phyloP scores from a whole-genome alignment of 805 yeast species.

The Saccharomycopsis fibuligera region DNA sequence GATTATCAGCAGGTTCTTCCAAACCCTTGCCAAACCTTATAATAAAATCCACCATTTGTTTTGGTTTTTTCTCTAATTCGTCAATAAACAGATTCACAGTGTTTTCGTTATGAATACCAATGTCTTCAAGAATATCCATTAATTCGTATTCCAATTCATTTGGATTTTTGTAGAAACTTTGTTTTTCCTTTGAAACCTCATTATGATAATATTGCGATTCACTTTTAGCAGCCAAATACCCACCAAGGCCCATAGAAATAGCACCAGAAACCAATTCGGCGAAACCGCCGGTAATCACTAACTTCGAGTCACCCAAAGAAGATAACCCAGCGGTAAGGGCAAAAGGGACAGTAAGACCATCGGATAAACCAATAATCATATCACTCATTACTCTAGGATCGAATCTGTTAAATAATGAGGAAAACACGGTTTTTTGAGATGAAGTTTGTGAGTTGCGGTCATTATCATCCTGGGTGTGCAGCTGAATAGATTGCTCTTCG shows the following conservation, averaged over 20 bases:
- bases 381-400: slow-evolving; percentile 95
- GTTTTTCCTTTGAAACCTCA: slow-evolving; percentile 67
- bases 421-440: neutral
- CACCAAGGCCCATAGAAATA: slow-evolving; percentile 96
- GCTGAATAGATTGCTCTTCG: slow-evolving; percentile 6
- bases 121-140: slow-evolving; percentile 72
- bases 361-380: slow-evolving; percentile 86
- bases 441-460: neutral
- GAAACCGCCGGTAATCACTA: slow-evolving; percentile 96
- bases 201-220: slow-evolving; percentile 71
- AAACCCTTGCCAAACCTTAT: slow-evolving; percentile 87
- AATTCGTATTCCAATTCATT: slow-evolving; percentile 68
- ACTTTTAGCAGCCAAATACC: slow-evolving; percentile 88
- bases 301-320: slow-evolving; percentile 78
- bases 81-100: slow-evolving; percentile 68
- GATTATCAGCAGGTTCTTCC: slow-evolving; percentile 90
- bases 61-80: slow-evolving; percentile 76
- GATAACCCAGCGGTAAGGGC: slow-evolving; percentile 96
- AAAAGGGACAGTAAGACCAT: slow-evolving; percentile 97
- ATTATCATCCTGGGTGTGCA: neutral
- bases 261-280: slow-evolving; percentile 97
- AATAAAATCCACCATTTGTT: slow-evolving; percentile 75
- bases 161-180: slow-evolving; percentile 57
- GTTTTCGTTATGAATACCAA: slow-evolving; percentile 55
- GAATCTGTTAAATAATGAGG: slow-evolving; percentile 42